These are phyloP conservation scores for Aspergillus costaricaensis DNA, from an alignment of 2,329 filamentous ascomycete species.

Conservation along the genomic window DNA sequence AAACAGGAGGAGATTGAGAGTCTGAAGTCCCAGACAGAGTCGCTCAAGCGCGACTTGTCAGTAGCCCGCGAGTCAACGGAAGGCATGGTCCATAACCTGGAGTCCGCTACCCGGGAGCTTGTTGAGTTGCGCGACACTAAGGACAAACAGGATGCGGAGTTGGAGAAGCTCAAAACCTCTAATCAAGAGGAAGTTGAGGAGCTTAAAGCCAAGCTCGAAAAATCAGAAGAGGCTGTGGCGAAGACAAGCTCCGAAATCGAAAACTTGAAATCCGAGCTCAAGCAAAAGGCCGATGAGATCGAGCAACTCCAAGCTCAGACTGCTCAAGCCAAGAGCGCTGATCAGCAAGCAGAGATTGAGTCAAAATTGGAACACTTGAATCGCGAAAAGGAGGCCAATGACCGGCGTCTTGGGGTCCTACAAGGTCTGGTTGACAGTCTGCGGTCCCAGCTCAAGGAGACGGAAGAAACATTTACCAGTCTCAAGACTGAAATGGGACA, in stretches of 20 bases:
- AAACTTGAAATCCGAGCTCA: constrained; percentile 40
- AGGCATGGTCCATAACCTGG: constrained; percentile 65
- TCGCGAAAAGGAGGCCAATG: constrained; percentile 42
- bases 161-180: constrained; percentile 47
- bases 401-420: constrained; percentile 57
- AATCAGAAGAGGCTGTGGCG: constrained; percentile 34
- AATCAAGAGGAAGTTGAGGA: constrained; percentile 46
- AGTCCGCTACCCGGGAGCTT: constrained; percentile 67
- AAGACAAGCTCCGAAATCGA: constrained; percentile 34
- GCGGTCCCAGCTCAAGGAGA: constrained; percentile 55
- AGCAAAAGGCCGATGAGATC: constrained; percentile 45
- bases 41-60: constrained; percentile 69
- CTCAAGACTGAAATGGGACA: constrained; percentile 47
- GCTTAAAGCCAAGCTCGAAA: constrained; percentile 40
- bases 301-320: constrained; percentile 36
- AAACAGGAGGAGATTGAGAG: constrained; percentile 70
- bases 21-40: constrained; percentile 68
- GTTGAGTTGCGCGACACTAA: constrained; percentile 56
- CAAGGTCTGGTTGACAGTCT: constrained; percentile 59
- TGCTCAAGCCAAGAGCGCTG: constrained; percentile 22
- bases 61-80: constrained; percentile 70
- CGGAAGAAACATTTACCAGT: constrained; percentile 51
- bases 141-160: constrained; percentile 51
- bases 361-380: constrained; percentile 38
- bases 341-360: constrained; percentile 28